Base-by-base conservation (phyloP, 257 asterid species). In the Eustoma russellianum region DNA sequence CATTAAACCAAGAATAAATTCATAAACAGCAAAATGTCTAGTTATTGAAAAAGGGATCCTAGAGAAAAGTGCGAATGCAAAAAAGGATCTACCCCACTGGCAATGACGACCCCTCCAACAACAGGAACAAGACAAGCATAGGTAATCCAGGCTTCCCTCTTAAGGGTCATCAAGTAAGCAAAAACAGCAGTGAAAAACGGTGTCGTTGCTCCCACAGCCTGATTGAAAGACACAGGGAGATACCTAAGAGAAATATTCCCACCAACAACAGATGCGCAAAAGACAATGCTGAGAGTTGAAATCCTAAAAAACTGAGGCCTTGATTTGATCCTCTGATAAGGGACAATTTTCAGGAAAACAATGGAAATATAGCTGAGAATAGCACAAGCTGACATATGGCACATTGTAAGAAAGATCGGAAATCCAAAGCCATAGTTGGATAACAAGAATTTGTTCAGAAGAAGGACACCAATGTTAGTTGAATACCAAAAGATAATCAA, bases 381-480 rank as follows among this genome's bases (percentile, higher is more conserved):
- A 35, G 98, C 88, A 67, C 97, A 91, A 62, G 98, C 96, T 1
- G 94, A 65, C 98, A 91, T 91, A 81, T 91, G 98, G 73, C 96
- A 87, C 95, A 91, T 91, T 58, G 98, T 91, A 62, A 91, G 94
- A 76, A 91, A 91, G 17, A 87, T 71, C 2, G 98, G 98, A 67
- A 68, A 87, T 4, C 79, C 69, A 48, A 84, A 80, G 33, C 96
- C 96, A 71, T 84, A 87, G 64, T 74, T 84, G 6, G 96, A 87
- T 62, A 91, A 94, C 54, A 91, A 80, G 38, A 57, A 79, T 64
- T 91, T 91, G 93, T 91, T 91, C 52, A 91, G 83, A 53, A 91
- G 96, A 11, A 91, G 86, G 8, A 87, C 98, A 13, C 97, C 98
- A 17, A 91, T 87, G 72, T 91, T 91, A 58, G 86, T 71, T 0